Conservation (phyloP, 2,329 filamentous ascomycete genomes). For the Pseudogymnoascus sp. region DNA sequence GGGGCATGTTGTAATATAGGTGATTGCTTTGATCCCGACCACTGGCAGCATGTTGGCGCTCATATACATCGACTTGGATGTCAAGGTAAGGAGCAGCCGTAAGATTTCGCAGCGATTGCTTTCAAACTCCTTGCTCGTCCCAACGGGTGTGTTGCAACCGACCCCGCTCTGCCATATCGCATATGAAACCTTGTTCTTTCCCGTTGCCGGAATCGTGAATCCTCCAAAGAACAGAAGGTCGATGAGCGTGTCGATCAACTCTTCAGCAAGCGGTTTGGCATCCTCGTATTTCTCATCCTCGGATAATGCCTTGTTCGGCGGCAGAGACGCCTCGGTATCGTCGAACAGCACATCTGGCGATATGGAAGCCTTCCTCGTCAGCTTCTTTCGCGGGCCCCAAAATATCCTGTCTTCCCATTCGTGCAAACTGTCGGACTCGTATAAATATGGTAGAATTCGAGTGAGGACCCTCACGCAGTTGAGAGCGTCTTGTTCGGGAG, state of each 20-base stretch:
- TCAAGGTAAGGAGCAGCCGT: conserved; percentile 74
- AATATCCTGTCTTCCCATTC: conserved; percentile 92
- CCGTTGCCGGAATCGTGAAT: conserved; percentile 72
- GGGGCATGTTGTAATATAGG: conserved; percentile 77
- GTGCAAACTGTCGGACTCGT: conserved; percentile 77
- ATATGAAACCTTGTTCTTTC: conserved; percentile 74
- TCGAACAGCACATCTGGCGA: conserved; percentile 79
- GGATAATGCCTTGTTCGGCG: conserved; percentile 26
- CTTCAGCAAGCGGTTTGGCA: conserved; percentile 80
- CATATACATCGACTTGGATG: conserved; percentile 91
- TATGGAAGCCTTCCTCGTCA: conserved; percentile 54
- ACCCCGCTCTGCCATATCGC: conserved; percentile 98
- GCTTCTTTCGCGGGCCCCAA: conserved; percentile 70
- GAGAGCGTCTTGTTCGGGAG: conserved; percentile 76
- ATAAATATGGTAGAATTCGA: conserved; percentile 80
- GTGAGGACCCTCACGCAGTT: conserved; percentile 93
- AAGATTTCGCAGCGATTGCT: conserved; percentile 88
- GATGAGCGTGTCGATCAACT: conserved; percentile 81
- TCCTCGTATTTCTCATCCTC: conserved; percentile 65
- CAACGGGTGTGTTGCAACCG: conserved; percentile 82
- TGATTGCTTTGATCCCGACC: conserved; percentile 74
- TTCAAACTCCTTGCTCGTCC: conserved; percentile 85
- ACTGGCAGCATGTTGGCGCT: conserved; percentile 71
- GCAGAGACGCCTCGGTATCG: conserved; percentile 42
- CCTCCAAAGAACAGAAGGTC: conserved; percentile 89